Conservation (phyloP, 495 filamentous ascomycete genomes). For the Rusavskia elegans region DNA sequence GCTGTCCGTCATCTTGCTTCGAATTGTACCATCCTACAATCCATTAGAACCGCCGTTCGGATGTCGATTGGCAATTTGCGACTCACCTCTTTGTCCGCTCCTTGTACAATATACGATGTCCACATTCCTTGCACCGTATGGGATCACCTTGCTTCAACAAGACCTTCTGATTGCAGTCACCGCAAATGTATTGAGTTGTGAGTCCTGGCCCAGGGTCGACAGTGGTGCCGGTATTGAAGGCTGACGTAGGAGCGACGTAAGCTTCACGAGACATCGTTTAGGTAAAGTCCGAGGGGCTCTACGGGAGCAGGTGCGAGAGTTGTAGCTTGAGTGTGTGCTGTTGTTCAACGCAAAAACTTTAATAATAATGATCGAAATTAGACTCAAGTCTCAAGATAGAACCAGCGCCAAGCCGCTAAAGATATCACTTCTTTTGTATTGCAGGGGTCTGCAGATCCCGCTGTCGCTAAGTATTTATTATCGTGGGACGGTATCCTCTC, state of each 20-base stretch:
- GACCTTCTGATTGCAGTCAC: slow-evolving; percentile 77
- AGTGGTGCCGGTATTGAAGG: slow-evolving; percentile 2
- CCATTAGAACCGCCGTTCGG: background rate
- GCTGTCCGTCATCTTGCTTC: slow-evolving; percentile 51
- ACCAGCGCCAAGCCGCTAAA: too few relatives aligned
- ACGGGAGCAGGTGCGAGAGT: too few relatives aligned
- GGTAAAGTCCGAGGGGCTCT: background rate
- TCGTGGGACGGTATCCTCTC: too few relatives aligned
- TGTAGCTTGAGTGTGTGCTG: too few relatives aligned
- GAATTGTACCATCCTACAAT: slow-evolving; percentile 79
- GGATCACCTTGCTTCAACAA: slow-evolving; percentile 68
- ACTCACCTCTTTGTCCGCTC: slow-evolving; percentile 89
- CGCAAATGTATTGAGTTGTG: slow-evolving; percentile 58
- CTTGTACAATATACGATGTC: slow-evolving; percentile 93
- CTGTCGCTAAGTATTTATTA: too few relatives aligned
- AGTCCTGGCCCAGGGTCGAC: slow-evolving; percentile 8
- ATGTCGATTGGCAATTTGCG: background rate
- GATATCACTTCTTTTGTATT: too few relatives aligned
- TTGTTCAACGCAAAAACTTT: too few relatives aligned
- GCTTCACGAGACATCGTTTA: slow-evolving; percentile 40
- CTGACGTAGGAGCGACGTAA: slow-evolving; percentile 35
- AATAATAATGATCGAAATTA: too few relatives aligned
- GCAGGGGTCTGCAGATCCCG: too few relatives aligned
- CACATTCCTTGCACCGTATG: slow-evolving; percentile 91
- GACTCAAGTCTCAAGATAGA: too few relatives aligned